Base-by-base conservation (phyloP, 345 rosid genomes). In the Turritis glabra region DNA sequence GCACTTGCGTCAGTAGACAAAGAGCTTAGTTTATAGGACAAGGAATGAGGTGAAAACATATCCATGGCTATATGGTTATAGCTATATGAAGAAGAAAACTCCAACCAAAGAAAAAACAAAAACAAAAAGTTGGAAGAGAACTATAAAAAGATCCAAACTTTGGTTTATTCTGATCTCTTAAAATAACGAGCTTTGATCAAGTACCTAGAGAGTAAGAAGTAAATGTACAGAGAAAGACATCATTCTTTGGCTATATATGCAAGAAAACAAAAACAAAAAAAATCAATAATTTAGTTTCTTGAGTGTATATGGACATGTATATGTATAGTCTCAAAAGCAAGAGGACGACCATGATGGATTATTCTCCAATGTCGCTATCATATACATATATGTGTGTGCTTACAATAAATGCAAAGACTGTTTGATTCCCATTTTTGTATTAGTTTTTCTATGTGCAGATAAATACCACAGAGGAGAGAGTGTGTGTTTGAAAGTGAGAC, bases 311-410 rank as follows among this genome's bases (percentile, higher is more conserved):
- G n/a, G 12, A 52, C 14, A 51, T 48, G 25, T 67, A 57, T 40
- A 67, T 60, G 64, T 62, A 77, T 19, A 33, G 59, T 21, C 59
- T 64, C 38, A 78, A 86, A 84, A 84, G 84, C 79, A 78, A 80
- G 86, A 78, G 84, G 76, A 84, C 67, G 83, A 83, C 79, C 82
- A 84, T 82, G 91, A 88, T 81, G 84, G 81, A 57, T 87, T 90
- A 82, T 87, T 88, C 93, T 86, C 82, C 78, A 77, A 81, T 4
- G 88, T 86, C 92, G 54, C 90, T 85, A 77, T 87, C 89, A 63
- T 17, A 64, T 80, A 67, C 76, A 71, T 79, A 70, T 85, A 78
- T 64, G 43, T 64, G 48, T 64, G 67, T 64, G 76, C 68, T 64
- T 56, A 77, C 80, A 77, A 56, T 77, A 77, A 77, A 77, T 77